Conservation (phyloP, 1,284 basidiomycete genomes). For the Porogramme epimiltina region DNA sequence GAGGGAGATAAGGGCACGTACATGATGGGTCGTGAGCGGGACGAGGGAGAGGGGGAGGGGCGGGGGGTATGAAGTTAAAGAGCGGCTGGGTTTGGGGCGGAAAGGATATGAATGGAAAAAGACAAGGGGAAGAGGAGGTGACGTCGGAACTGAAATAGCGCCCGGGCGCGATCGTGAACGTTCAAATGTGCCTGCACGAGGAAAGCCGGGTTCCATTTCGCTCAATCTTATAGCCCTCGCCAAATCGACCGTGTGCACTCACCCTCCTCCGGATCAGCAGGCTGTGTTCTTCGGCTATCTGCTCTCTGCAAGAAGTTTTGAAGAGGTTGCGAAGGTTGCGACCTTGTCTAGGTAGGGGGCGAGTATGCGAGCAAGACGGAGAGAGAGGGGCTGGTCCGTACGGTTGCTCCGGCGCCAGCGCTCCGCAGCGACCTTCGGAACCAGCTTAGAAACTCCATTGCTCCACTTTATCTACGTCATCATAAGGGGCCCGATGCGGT, state of each 20-base stretch:
- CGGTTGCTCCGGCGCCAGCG: too few relatives aligned
- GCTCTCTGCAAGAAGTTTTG: background rate
- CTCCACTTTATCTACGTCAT: too few relatives aligned
- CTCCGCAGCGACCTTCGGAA: too few relatives aligned
- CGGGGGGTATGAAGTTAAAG: slow-evolving; percentile 5
- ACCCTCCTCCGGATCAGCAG: slow-evolving; percentile 1
- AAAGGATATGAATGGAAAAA: slow-evolving; percentile 16
- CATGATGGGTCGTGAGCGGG: slow-evolving; percentile 10
- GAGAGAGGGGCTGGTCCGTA: too few relatives aligned
- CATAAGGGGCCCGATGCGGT: too few relatives aligned
- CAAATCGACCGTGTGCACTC: background rate
- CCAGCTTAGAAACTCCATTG: too few relatives aligned
- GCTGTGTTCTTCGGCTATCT: slow-evolving; percentile 6
- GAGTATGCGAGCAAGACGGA: too few relatives aligned
- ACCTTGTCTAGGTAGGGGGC: too few relatives aligned
- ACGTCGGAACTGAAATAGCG: slow-evolving; percentile 20
- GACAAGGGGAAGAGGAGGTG: slow-evolving; percentile 8
- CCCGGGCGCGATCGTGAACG: slow-evolving; percentile 18
- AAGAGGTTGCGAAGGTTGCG: too few relatives aligned
- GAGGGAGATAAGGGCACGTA: slow-evolving; percentile 3
- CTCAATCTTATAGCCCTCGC: slow-evolving; percentile 1
- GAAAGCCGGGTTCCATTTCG: background rate
- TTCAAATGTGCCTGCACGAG: slow-evolving; percentile 18
- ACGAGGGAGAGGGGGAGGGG: background rate
- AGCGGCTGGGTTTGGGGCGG: slow-evolving; percentile 6